A percentile compares a stretch with the other conserved stretches of the same genome.
Conservation (phyloP, 176 grass and related monocot genomes). For the Stipa capillata region DNA sequence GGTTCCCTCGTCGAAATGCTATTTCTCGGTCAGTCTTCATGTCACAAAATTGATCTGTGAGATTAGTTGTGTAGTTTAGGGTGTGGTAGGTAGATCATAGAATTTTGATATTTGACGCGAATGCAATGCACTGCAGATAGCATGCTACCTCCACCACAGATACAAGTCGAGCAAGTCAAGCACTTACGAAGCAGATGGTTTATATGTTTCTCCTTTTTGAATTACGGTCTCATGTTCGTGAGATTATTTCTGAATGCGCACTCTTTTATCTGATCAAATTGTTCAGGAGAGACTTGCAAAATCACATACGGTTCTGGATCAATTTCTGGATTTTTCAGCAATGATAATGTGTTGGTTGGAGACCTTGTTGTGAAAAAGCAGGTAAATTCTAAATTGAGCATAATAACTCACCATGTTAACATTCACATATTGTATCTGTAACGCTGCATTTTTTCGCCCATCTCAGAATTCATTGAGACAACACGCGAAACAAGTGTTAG, state of each 20-base stretch:
- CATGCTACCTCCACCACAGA: slow-evolving; percentile 68
- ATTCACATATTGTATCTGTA: neutral
- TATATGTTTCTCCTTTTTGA: neutral
- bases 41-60: too few relatives aligned
- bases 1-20: too few relatives aligned
- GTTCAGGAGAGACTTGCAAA: too few relatives aligned
- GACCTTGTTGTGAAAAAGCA: slow-evolving; percentile 55
- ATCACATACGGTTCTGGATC: too few relatives aligned
- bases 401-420: neutral
- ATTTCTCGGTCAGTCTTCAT: too few relatives aligned
- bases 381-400: slow-evolving; percentile 8
- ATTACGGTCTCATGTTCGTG: neutral
- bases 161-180: slow-evolving; percentile 55
- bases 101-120: too few relatives aligned
- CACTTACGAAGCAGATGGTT: slow-evolving; percentile 67
- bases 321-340: slow-evolving; percentile 75
- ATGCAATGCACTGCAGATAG: slow-evolving; percentile 46
- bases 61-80: too few relatives aligned
- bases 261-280: neutral
- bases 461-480: slow-evolving; percentile 76
- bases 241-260: neutral
- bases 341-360: slow-evolving; percentile 64
- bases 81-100: too few relatives aligned
- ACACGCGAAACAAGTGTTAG: too few relatives aligned
- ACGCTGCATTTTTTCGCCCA: neutral